phyloP scores from a whole-genome alignment of 2,329 filamentous ascomycete genomes.

The Xylaria sp. region DNA sequence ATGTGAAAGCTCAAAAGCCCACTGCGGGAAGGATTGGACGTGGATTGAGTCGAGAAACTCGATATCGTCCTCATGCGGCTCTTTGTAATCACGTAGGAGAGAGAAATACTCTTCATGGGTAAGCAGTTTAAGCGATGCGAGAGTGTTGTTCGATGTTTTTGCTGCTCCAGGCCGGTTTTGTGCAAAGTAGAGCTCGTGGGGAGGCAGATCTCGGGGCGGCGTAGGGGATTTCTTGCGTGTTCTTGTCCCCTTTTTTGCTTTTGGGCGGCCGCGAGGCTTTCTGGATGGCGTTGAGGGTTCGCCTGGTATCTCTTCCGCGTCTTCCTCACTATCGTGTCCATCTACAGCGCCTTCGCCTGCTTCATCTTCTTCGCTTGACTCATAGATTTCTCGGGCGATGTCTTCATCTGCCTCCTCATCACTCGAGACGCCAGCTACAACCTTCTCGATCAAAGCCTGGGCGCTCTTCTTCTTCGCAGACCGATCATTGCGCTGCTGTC shows the following conservation, averaged over 20 bases:
- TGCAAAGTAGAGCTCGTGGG: constrained; percentile 93
- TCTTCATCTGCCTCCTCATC: constrained; percentile 79
- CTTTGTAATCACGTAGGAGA: constrained; percentile 70
- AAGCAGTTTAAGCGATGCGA: constrained; percentile 79
- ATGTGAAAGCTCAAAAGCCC: constrained; percentile 88
- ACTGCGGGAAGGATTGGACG: constrained; percentile 85
- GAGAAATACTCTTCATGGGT: constrained; percentile 93
- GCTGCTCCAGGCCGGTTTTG: constrained; percentile 85
- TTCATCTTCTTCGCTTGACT: constrained; percentile 65
- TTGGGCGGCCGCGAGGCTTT: constrained; percentile 59
- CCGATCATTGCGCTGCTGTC: constrained; percentile 76
- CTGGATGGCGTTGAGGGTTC: constrained; percentile 57
- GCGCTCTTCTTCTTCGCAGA: constrained; percentile 90
- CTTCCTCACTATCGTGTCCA: constrained; percentile 44
- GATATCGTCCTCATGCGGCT: constrained; percentile 77
- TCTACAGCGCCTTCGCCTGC: constrained; percentile 51
- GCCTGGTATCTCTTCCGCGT: constrained; percentile 44
- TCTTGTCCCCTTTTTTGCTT: constrained; percentile 51
- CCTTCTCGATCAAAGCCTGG: constrained; percentile 77
- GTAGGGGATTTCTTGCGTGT: constrained; percentile 75
- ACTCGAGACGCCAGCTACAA: constrained; percentile 70
- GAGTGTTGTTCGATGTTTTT: constrained; percentile 88
- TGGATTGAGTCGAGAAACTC: constrained; percentile 80
- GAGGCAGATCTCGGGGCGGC: constrained; percentile 82
- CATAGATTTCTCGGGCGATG: constrained; percentile 76